Evolutionary conservation across 768 basidiomycete species (phyloP).

Genomic region (Rhizopogon sp.): DNA sequence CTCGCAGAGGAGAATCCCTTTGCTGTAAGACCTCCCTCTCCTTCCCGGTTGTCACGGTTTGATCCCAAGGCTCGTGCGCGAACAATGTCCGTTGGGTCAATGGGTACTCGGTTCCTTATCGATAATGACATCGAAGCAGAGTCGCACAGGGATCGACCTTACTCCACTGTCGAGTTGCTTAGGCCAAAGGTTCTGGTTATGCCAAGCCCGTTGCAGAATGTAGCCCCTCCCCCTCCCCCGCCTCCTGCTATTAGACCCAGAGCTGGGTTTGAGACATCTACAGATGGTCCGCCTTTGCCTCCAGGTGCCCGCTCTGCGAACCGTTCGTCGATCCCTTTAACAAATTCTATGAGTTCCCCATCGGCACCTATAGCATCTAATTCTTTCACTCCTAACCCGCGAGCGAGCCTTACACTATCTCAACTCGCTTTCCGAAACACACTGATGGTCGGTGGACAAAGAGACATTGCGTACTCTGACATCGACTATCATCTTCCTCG

Average conservation of each 20-base stretch:
- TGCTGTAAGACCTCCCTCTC: constrained; percentile 59
- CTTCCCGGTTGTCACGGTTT: constrained; percentile 61
- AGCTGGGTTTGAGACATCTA: constrained; percentile 59
- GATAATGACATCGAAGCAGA: constrained; percentile 44
- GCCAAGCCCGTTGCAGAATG: constrained; percentile 79
- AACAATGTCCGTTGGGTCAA: constrained; percentile 58
- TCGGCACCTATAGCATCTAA: constrained; percentile 46
- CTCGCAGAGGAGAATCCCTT: constrained; percentile 58
- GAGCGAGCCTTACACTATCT: constrained; percentile 64
- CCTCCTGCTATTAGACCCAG: constrained; percentile 30
- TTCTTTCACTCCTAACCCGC: constrained; percentile 76
- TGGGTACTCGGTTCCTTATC: constrained; percentile 59
- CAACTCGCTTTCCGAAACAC: constrained; percentile 86
- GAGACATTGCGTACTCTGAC: constrained; percentile 58
- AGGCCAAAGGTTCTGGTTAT: constrained; percentile 92
- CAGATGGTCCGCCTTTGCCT: constrained; percentile 76
- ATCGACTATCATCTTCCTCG: constrained; percentile 59
- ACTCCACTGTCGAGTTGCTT: constrained; percentile 74
- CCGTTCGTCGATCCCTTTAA: constrained; percentile 36
- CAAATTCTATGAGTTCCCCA: constrained; percentile 23
- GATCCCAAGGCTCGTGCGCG: constrained; percentile 76
- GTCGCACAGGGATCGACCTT: constrained; percentile 45
- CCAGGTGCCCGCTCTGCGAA: constrained; percentile 62
- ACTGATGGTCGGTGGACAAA: constrained; percentile 62
- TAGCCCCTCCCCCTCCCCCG: constrained; percentile 28